These are phyloP conservation scores for Aegilops longissima DNA, from an alignment of 176 grass and related monocot species.

Conservation along the genomic window DNA sequence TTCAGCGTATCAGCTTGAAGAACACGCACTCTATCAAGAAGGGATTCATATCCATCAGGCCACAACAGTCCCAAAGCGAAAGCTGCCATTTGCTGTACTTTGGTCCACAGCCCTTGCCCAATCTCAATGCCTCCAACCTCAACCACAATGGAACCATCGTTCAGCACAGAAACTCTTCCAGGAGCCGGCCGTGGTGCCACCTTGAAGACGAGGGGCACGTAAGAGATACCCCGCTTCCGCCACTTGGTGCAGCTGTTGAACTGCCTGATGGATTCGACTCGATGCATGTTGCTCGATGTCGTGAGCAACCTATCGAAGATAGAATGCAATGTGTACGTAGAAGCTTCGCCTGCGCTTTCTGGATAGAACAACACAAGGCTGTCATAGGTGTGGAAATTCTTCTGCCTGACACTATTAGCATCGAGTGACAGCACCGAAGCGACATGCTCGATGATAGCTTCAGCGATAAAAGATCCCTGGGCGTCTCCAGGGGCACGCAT, in stretches of 20 bases:
- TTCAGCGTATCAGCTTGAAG: constrained; percentile 73
- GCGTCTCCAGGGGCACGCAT: constrained; percentile 78
- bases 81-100: constrained; percentile 73
- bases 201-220: constrained; percentile 41
- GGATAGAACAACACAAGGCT: constrained; percentile 55
- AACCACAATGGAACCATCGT: constrained; percentile 69
- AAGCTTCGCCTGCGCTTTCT: constrained; percentile 35
- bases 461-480: constrained; percentile 77
- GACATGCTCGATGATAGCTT: constrained; percentile 79
- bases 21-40: constrained; percentile 61
- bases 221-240: constrained; percentile 69
- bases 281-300: constrained; percentile 40
- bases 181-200: constrained; percentile 29
- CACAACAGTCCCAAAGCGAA: constrained; percentile 48
- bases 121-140: constrained; percentile 76
- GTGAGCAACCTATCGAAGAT: constrained; percentile 48
- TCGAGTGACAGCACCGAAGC: constrained; percentile 47
- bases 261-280: constrained; percentile 29
- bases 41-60: constrained; percentile 46
- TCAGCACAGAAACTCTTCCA: constrained; percentile 76
- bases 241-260: constrained; percentile 65
- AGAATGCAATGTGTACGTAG: constrained; percentile 65
- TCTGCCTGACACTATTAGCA: constrained; percentile 48
- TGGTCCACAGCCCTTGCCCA: constrained; percentile 83
- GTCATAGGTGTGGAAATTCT: constrained; percentile 61